Evolutionary conservation across 306 rosid species (phyloP).

Genomic region (Fagus crenata): DNA sequence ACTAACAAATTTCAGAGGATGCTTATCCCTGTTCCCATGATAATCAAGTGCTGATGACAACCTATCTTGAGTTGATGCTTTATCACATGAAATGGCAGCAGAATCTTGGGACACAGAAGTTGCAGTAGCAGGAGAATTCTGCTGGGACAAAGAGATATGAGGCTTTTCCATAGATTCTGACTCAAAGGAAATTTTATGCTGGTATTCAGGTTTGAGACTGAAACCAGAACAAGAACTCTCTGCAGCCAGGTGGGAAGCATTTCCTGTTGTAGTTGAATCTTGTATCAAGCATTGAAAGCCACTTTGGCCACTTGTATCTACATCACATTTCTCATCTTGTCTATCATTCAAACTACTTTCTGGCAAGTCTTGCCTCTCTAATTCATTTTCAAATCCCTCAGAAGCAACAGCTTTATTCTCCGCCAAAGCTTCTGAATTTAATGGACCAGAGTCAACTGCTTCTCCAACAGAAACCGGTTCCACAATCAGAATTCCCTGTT

Average conservation of each 20-base stretch:
- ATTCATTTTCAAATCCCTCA: constrained; percentile 36
- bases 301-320: constrained; percentile 34
- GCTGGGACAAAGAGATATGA: constrained; percentile 31
- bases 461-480: constrained; percentile 33
- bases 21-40: constrained; percentile 41
- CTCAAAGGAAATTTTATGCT: constrained; percentile 31
- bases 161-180: constrained; percentile 41
- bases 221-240: constrained; percentile 55
- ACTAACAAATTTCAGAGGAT: constrained; percentile 30
- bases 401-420: constrained; percentile 47
- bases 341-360: constrained; percentile 28
- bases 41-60: constrained; percentile 48
- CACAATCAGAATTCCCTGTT: constrained; percentile 32
- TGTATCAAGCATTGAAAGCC: constrained; percentile 38
- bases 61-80: constrained; percentile 43
- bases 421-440: constrained; percentile 32
- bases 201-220: constrained; percentile 41
- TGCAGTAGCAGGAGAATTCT: constrained; percentile 35
- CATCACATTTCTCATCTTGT: constrained; percentile 34
- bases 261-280: constrained; percentile 44
- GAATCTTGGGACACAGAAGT: constrained; percentile 40
- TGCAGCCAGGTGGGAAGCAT: constrained; percentile 39
- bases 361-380: constrained; percentile 31
- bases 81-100: constrained; percentile 40
- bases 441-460: constrained; percentile 28